Conservation (phyloP, 768 basidiomycete genomes). For the Leccinum pellstonianum region DNA sequence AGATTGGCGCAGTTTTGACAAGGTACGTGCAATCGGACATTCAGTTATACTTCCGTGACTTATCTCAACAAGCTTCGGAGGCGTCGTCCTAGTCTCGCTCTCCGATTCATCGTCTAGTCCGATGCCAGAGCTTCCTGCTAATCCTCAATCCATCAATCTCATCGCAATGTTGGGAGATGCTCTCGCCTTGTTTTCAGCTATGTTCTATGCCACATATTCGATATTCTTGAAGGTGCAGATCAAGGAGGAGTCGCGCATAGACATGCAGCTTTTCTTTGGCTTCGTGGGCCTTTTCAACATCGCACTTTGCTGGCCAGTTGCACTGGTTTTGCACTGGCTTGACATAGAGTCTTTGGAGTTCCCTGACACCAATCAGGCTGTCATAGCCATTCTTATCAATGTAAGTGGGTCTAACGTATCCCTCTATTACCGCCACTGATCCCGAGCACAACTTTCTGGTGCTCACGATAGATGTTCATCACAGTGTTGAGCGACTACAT, state of each 20-base stretch:
- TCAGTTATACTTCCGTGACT: background rate
- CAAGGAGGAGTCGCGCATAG: slow-evolving; percentile 73
- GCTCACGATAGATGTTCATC: slow-evolving; percentile 64
- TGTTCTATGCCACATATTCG: slow-evolving; percentile 88
- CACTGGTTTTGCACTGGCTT: slow-evolving; percentile 69
- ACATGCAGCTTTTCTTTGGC: slow-evolving; percentile 95
- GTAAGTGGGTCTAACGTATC: slow-evolving; percentile 36
- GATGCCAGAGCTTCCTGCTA: slow-evolving; percentile 12
- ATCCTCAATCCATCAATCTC: slow-evolving; percentile 19
- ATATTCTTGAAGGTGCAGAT: slow-evolving; percentile 88
- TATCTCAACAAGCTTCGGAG: slow-evolving; percentile 57
- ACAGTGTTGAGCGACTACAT: slow-evolving; percentile 83
- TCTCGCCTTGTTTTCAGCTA: slow-evolving; percentile 81
- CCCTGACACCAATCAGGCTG: slow-evolving; percentile 51
- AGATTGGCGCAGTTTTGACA: slow-evolving; percentile 72
- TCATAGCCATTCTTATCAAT: slow-evolving; percentile 54
- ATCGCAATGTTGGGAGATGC: slow-evolving; percentile 63
- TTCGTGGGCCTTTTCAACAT: slow-evolving; percentile 91
- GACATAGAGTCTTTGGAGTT: slow-evolving; percentile 74
- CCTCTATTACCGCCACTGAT: background rate
- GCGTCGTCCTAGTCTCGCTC: slow-evolving; percentile 85
- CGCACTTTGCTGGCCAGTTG: slow-evolving; percentile 71
- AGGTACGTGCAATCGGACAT: slow-evolving; percentile 50
- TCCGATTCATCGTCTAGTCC: slow-evolving; percentile 59
- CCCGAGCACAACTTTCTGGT: background rate